Evolutionary conservation across 1,284 basidiomycete genomes (phyloP), one percentile per base, ranked within the genome.

Genomic region (Tylopilus microsporus): DNA sequence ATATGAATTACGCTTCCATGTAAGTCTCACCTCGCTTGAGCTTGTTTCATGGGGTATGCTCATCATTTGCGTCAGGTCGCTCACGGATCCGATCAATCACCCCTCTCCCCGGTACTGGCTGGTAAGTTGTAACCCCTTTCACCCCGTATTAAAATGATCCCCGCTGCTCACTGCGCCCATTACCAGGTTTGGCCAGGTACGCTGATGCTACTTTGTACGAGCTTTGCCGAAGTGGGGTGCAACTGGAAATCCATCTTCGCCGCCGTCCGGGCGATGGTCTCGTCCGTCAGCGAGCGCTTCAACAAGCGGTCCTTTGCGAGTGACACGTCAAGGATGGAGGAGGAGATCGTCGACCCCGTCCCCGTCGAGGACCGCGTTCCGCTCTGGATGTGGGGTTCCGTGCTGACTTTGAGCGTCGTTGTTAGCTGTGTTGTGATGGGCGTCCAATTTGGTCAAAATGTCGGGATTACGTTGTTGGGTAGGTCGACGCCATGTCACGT

Each of bases 121-220:
- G 54, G 48, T 50, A 25, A 25, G 25, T 25, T 25, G 25, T 25
- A 32, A 25, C n/a, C n/a, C 21, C 34, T n/a, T 42, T 15, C 30
- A 32, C 36, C 21, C 19, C 5, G 30, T 41, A 21, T 46, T 21
- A 42, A n/a, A 32, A 52, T 21, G 11, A 46, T 30, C 30, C 11
- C 0, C 9, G 11, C 10, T 16, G 18, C 36, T 49, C 5, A 56
- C 15, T 11, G 25, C 46, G 46, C 53, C 19, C 50, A 50, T 25
- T 2, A 7, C 7, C 15, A 67, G 65, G 74, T 88, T 45, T 88
- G 85, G 84, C 84, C 84, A 42, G 86, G 85, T 65, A 82, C 87
- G 42, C 65, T 79, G 52, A 78, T 82, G 68, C 78, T 80, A 75
- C 73, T 79, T 63, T 61, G 80, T 53, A 79, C 80, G 68, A 80